These are phyloP conservation scores for Periconia sp. DNA, from an alignment of 2,329 filamentous ascomycete species.

Conservation along the genomic window DNA sequence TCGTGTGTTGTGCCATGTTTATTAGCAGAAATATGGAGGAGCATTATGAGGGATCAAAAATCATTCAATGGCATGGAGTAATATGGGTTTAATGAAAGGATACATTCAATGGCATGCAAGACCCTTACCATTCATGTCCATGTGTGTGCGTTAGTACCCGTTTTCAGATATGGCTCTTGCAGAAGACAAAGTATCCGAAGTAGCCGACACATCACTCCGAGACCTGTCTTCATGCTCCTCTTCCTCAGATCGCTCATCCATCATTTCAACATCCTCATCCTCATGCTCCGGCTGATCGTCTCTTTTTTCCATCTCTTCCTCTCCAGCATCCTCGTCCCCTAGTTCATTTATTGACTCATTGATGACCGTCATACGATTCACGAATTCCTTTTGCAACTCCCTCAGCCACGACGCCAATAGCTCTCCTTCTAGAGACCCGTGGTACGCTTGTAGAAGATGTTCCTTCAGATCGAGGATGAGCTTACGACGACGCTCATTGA, in stretches of 20 bases:
- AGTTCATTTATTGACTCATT: conserved; percentile 47
- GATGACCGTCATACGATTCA: conserved; percentile 68
- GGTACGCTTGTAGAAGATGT: conserved; percentile 67
- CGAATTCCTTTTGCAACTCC: conserved; percentile 74
- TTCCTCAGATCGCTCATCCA: conserved; percentile 6
- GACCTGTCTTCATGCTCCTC: conserved; percentile 10
- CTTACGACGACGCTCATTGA: conserved; percentile 66
- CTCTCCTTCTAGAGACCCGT: conserved; percentile 66
- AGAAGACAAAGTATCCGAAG: conserved; percentile 10
- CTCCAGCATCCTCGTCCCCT: conserved; percentile 16
- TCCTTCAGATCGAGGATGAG: conserved; percentile 73
- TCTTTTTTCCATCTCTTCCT: conserved; percentile 9
- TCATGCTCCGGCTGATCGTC: conserved; percentile 17
- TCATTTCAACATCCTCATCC: conserved; percentile 9
- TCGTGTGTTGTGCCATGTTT: too few relatives aligned
- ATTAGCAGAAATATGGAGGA: too few relatives aligned
- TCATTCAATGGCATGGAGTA: too few relatives aligned
- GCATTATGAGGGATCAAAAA: too few relatives aligned
- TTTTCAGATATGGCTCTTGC: not conserved
- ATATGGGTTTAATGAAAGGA: too few relatives aligned
- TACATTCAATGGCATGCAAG: too few relatives aligned
- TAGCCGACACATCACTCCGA: conserved; percentile 23
- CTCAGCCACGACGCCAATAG: conserved; percentile 65
- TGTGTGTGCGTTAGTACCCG: not conserved
- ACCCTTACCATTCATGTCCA: not conserved